Conservation (phyloP, 495 filamentous ascomycete species). For the Penicillium turbatum region DNA sequence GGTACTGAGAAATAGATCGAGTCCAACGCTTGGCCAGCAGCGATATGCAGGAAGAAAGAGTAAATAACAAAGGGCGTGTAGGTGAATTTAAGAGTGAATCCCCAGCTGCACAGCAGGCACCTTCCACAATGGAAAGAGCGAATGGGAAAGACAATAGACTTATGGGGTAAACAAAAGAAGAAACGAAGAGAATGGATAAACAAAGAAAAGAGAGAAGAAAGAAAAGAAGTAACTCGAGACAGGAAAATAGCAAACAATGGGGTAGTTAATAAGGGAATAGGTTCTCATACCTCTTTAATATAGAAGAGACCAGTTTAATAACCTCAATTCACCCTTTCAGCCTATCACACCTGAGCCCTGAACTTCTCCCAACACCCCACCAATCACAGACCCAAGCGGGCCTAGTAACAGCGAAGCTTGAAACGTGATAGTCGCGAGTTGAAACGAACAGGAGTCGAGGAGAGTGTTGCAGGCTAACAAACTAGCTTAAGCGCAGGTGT, state of each 20-base stretch:
- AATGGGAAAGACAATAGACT: background rate
- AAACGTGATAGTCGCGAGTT: conserved; percentile 31
- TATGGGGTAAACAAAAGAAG: too few species aligned
- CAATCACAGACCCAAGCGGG: conserved; percentile 23
- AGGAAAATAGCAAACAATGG: background rate
- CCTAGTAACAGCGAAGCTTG: conserved; percentile 20
- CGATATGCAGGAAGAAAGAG: conserved; percentile 16
- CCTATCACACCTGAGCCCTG: conserved; percentile 17
- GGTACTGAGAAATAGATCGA: conserved; percentile 22
- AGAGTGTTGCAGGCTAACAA: conserved; percentile 21
- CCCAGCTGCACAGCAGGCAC: background rate
- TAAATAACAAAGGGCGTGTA: background rate
- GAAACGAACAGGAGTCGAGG: conserved; percentile 30
- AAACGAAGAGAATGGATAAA: conserved; percentile 4
- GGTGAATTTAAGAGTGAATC: conserved; percentile 5
- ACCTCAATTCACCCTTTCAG: conserved; percentile 5
- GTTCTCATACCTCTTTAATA: background rate
- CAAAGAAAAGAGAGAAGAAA: conserved; percentile 4
- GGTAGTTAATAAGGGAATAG: background rate
- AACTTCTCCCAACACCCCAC: conserved; percentile 15
- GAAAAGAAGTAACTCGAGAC: background rate
- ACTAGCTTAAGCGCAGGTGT: background rate
- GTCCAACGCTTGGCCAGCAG: conserved; percentile 14
- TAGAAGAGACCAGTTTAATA: background rate
- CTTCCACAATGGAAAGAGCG: background rate